These are phyloP conservation scores for Suhomyces panamericanus DNA, from an alignment of 1,139 yeast genomes.

Conservation along the genomic window DNA sequence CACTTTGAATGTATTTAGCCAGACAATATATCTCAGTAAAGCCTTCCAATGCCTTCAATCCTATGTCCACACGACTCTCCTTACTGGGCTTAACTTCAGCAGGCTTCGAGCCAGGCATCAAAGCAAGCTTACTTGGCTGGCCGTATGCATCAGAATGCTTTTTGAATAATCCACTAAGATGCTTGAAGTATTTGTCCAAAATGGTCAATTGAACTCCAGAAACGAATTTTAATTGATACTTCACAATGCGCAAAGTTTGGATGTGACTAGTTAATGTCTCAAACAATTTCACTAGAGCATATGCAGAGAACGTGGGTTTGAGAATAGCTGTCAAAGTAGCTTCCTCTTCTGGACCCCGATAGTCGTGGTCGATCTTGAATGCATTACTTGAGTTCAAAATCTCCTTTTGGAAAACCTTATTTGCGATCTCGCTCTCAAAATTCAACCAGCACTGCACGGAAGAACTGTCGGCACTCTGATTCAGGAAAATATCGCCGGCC, in stretches of 20 bases:
- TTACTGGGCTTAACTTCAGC: conserved; percentile 33
- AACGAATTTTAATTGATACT: conserved; percentile 66
- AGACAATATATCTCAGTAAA: conserved; percentile 65
- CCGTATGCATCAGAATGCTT: conserved; percentile 48
- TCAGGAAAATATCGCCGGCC: conserved; percentile 53
- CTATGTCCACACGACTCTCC: conserved; percentile 39
- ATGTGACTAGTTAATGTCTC: conserved; percentile 69
- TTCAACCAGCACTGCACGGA: conserved; percentile 58
- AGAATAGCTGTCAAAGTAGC: conserved; percentile 24
- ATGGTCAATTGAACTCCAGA: conserved; percentile 68
- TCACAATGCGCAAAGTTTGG: conserved; percentile 53
- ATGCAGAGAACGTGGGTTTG: conserved; percentile 69
- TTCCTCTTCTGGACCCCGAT: conserved; percentile 42
- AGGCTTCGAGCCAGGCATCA: conserved; percentile 37
- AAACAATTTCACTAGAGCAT: conserved; percentile 59
- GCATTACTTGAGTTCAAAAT: conserved; percentile 56
- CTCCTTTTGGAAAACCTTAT: conserved; percentile 54
- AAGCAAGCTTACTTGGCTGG: conserved; percentile 36
- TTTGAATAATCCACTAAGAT: conserved; percentile 47
- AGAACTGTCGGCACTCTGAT: conserved; percentile 34
- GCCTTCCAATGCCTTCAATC: conserved; percentile 50
- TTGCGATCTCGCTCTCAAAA: conserved; percentile 61
- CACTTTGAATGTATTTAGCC: conserved; percentile 49
- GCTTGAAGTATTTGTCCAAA: conserved; percentile 58
- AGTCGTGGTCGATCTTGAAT: conserved; percentile 62